Conservation (phyloP, 148 eudicot genomes). For the Vaccinium corymbosum region DNA sequence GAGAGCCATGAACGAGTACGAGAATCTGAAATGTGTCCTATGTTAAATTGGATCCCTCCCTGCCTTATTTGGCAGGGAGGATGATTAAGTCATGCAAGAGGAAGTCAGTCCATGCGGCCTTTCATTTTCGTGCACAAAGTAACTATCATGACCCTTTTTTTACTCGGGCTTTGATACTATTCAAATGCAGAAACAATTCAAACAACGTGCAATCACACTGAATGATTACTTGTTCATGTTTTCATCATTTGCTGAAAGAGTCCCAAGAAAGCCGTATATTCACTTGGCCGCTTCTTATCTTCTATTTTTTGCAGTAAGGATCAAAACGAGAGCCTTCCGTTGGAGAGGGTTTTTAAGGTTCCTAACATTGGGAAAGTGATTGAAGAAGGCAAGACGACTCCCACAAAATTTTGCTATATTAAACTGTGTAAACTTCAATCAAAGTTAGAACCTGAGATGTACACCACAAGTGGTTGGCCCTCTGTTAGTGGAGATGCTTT, state of each 20-base stretch:
- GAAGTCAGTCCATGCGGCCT: background rate
- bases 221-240: background rate
- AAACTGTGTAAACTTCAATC: constrained; percentile 43
- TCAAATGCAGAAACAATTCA: background rate
- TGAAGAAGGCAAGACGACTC: constrained; percentile 82
- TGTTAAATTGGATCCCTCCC: background rate
- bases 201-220: background rate
- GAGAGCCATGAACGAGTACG: background rate
- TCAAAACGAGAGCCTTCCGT: constrained; percentile 53
- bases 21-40: background rate
- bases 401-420: constrained; percentile 66
- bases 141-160: background rate
- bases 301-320: constrained; percentile 43
- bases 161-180: background rate
- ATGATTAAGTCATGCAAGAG: background rate
- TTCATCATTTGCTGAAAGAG: background rate
- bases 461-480: constrained; percentile 93
- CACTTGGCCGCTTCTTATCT: background rate
- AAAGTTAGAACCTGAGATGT: constrained; percentile 50
- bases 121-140: background rate
- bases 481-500: constrained; percentile 83
- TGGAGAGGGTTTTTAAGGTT: constrained; percentile 57
- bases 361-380: constrained; percentile 72
- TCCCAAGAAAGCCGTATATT: background rate
- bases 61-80: background rate